Percentiles rank a stretch among this genome's conserved stretches.
Conservation (phyloP, 768 basidiomycete species). For the Cytidiella melzeri region DNA sequence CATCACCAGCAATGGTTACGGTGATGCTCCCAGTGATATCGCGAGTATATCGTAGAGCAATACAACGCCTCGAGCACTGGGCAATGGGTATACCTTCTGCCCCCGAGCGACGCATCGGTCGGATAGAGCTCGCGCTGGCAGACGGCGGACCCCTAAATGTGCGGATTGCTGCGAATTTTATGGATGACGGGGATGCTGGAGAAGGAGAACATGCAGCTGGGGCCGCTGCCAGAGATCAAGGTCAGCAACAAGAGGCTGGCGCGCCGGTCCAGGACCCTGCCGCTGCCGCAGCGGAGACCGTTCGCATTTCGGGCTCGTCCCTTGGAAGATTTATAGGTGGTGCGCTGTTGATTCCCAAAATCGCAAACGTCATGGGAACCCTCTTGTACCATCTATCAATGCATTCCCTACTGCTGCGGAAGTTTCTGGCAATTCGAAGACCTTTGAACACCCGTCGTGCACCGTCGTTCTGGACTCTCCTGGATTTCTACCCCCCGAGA, state of each 20-base stretch:
- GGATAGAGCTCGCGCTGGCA: slow-evolving; percentile 20
- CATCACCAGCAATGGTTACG: slow-evolving; percentile 25
- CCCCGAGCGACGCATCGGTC: slow-evolving; percentile 11
- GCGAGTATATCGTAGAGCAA: slow-evolving; percentile 18
- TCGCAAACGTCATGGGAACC: slow-evolving; percentile 60
- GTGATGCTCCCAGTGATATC: slow-evolving; percentile 24
- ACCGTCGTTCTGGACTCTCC: not conserved
- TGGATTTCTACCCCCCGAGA: not conserved
- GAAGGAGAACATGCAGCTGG: not conserved
- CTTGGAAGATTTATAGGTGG: slow-evolving; percentile 65
- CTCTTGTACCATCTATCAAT: slow-evolving; percentile 50
- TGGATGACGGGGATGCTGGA: slow-evolving; percentile 6
- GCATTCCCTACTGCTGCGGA: slow-evolving; percentile 30
- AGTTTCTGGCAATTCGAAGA: slow-evolving; percentile 27
- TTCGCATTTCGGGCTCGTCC: slow-evolving; percentile 51
- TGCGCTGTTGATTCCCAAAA: slow-evolving; percentile 59
- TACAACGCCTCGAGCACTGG: slow-evolving; percentile 16
- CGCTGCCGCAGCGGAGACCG: slow-evolving; percentile 51
- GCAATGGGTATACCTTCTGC: slow-evolving; percentile 17
- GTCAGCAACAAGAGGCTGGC: slow-evolving; percentile 14
- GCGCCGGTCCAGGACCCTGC: slow-evolving; percentile 26
- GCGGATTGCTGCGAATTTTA: slow-evolving; percentile 17
- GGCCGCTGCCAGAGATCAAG: too few species aligned
- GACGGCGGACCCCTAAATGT: slow-evolving; percentile 18
- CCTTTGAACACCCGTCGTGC: slow-evolving; percentile 1